Evolutionary conservation across 192 early-diverging fungal species (phyloP).

Genomic region (Phlyctochytrium bullatum): DNA sequence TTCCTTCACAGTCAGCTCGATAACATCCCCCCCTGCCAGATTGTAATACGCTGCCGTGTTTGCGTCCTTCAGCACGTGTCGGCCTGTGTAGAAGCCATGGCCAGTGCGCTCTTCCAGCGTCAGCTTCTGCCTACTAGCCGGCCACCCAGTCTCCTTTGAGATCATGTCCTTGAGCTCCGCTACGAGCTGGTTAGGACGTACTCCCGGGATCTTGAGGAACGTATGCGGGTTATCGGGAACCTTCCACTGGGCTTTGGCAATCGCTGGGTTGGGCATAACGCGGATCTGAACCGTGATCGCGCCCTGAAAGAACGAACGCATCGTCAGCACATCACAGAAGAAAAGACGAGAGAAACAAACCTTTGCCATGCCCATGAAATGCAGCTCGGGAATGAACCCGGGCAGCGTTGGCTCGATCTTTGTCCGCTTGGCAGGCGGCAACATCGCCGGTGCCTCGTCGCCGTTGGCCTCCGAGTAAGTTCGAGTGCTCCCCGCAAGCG

Average conservation of each 20-base stretch:
- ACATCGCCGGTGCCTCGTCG: too few relatives aligned
- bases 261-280: not conserved
- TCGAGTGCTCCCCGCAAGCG: too few relatives aligned
- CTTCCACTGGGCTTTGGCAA: not conserved
- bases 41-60: not conserved
- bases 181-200: not conserved
- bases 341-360: not conserved
- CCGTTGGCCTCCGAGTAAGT: too few relatives aligned
- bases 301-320: not conserved
- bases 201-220: not conserved
- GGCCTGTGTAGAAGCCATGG: not conserved
- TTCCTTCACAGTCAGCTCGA: constrained; percentile 4
- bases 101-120: constrained; percentile 3
- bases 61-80: not conserved
- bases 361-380: not conserved
- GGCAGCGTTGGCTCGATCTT: constrained; percentile 1
- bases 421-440: constrained; percentile 1
- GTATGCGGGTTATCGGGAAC: not conserved
- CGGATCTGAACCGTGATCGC: not conserved
- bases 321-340: not conserved
- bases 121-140: not conserved
- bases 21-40: not conserved
- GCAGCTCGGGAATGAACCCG: constrained; percentile 1
- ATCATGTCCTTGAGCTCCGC: not conserved
- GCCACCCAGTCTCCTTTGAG: constrained; percentile 1